These are phyloP conservation scores for Rhizopogon roseolus DNA, from an alignment of 768 basidiomycete species.

Conservation along the genomic window DNA sequence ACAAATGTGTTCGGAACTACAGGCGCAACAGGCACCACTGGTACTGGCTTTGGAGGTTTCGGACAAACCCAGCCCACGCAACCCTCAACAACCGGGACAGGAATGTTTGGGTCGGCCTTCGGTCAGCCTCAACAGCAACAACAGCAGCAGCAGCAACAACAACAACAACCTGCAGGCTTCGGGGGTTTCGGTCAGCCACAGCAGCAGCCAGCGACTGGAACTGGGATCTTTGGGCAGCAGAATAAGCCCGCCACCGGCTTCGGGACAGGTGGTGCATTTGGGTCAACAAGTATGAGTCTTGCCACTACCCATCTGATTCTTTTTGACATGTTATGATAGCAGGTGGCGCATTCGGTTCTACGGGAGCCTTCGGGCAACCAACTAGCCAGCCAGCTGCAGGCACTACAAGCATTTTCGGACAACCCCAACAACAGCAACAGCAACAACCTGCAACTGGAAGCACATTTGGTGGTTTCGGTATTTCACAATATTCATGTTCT, in stretches of 20 bases:
- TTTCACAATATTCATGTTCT: constrained; percentile 1
- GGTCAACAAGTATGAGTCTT: constrained; percentile 18
- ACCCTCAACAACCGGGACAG: constrained; percentile 31
- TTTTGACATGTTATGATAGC: constrained; percentile 7
- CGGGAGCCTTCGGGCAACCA: constrained; percentile 24
- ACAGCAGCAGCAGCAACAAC: constrained; percentile 28
- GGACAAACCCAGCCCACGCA: constrained; percentile 34
- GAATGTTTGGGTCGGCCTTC: constrained; percentile 43
- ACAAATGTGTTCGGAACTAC: constrained; percentile 17
- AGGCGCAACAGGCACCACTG: constrained; percentile 20
- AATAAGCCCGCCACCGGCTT: constrained; percentile 28
- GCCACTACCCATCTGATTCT: neutral
- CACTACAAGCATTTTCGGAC: constrained; percentile 28
- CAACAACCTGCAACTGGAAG: constrained; percentile 21
- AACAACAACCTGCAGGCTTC: constrained; percentile 35
- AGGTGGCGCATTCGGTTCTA: constrained; percentile 15
- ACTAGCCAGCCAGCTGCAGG: constrained; percentile 16
- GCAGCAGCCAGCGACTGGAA: constrained; percentile 26
- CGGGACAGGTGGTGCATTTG: constrained; percentile 15
- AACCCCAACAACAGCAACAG: constrained; percentile 29
- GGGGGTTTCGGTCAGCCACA: constrained; percentile 51
- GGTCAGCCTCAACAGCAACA: constrained; percentile 26
- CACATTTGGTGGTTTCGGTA: constrained; percentile 39
- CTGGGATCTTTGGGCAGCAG: constrained; percentile 27
- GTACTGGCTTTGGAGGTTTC: constrained; percentile 27